Conservation (phyloP, 768 basidiomycete species). For the Pisolithus tinctorius region DNA sequence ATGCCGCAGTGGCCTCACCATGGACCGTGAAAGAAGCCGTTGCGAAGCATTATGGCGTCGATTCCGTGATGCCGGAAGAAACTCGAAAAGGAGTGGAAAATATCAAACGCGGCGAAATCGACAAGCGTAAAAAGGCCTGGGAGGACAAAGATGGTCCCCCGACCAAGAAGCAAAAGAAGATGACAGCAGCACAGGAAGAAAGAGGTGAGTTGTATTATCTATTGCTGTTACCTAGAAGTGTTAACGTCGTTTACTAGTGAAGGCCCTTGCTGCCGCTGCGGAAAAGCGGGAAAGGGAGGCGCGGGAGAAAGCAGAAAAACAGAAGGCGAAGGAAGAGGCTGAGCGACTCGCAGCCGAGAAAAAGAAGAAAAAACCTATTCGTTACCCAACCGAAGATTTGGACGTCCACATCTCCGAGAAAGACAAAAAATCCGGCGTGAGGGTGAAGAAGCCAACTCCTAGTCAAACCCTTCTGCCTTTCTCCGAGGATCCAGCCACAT, state of each 20-base stretch:
- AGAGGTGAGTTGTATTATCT: constrained; percentile 40
- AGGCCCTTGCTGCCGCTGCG: constrained; percentile 31
- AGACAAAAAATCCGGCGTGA: constrained; percentile 76
- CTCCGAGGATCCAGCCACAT: constrained; percentile 52
- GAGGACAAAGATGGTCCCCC: constrained; percentile 83
- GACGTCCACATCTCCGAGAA: constrained; percentile 75
- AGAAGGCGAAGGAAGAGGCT: constrained; percentile 60
- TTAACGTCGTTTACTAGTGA: constrained; percentile 14
- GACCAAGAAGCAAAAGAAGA: constrained; percentile 75
- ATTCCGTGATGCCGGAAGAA: constrained; percentile 80
- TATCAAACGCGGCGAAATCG: constrained; percentile 82
- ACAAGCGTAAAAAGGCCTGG: constrained; percentile 89
- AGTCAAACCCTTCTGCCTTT: constrained; percentile 62
- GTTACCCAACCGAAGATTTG: constrained; percentile 90
- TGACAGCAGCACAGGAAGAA: constrained; percentile 68
- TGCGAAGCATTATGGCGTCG: constrained; percentile 79
- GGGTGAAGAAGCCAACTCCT: constrained; percentile 58
- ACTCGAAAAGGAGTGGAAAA: constrained; percentile 71
- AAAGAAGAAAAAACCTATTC: constrained; percentile 84
- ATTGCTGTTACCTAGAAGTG: constrained; percentile 3
- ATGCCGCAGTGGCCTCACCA: constrained; percentile 86
- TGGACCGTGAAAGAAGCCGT: constrained; percentile 91
- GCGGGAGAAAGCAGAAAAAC: constrained; percentile 62
- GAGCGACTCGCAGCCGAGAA: constrained; percentile 68
- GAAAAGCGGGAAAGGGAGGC: constrained; percentile 68